phyloP scores from a whole-genome alignment of 2,329 filamentous ascomycete species.

The Exutisphaerella laricina region DNA sequence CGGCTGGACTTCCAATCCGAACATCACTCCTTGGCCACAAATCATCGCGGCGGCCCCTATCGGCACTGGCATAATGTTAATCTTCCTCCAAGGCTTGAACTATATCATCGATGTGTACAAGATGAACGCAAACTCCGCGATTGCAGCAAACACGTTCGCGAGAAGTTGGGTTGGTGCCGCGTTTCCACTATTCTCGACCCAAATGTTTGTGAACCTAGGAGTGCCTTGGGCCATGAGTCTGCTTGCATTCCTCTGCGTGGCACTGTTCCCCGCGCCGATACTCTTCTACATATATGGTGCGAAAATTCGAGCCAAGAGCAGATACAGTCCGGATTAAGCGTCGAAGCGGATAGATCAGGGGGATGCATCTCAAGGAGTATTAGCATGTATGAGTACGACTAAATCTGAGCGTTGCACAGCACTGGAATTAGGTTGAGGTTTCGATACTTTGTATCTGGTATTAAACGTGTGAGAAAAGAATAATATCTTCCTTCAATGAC shows the following conservation, averaged over 20 bases:
- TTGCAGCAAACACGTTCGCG: slow-evolving; percentile 33
- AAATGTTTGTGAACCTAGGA: slow-evolving; percentile 33
- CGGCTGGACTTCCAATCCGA: slow-evolving; percentile 45
- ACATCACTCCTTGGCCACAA: slow-evolving; percentile 39
- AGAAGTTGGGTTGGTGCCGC: slow-evolving; percentile 31
- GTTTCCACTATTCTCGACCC: slow-evolving; percentile 31
- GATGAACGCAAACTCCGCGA: slow-evolving; percentile 34
- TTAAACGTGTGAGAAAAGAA: too few species aligned
- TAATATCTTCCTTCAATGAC: too few species aligned
- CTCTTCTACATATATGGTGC: slow-evolving; percentile 26
- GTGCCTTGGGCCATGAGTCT: slow-evolving; percentile 30
- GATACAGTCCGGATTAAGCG: slow-evolving; percentile 13
- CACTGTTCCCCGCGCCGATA: slow-evolving; percentile 25
- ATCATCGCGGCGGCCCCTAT: slow-evolving; percentile 38
- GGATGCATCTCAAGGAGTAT: too few species aligned
- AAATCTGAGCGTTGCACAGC: too few species aligned
- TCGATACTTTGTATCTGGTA: too few species aligned
- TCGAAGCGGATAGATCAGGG: too few species aligned
- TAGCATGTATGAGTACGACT: too few species aligned
- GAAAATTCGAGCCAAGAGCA: slow-evolving; percentile 21
- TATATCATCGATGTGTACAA: slow-evolving; percentile 47
- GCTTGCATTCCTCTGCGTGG: slow-evolving; percentile 30
- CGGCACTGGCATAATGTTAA: slow-evolving; percentile 35
- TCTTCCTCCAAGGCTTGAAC: slow-evolving; percentile 35
- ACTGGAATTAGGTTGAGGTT: too few species aligned